phyloP scores from a whole-genome alignment of 2,329 filamentous ascomycete genomes.

The Pyrenophora seminiperda region DNA sequence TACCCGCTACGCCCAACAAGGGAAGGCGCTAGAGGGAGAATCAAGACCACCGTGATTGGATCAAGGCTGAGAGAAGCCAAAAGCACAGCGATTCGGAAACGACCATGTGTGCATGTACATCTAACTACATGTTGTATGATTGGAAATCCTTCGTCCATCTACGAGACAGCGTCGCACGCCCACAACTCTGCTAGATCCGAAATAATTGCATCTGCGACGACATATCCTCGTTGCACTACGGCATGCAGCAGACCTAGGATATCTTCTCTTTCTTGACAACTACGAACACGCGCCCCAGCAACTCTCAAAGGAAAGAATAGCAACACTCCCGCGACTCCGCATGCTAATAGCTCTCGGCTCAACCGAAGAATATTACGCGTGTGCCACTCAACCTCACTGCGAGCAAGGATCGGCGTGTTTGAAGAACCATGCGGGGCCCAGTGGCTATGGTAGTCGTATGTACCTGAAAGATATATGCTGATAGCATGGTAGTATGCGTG shows the following conservation, averaged over 20 bases:
- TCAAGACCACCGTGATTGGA: slow-evolving; percentile 1
- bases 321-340: slow-evolving; percentile 27
- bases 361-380: slow-evolving; percentile 26
- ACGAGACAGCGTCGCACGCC: not conserved
- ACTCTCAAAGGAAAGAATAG: slow-evolving; percentile 38
- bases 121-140: no score
- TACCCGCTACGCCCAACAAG: not conserved
- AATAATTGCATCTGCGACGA: slow-evolving; percentile 24
- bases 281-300: slow-evolving; percentile 28
- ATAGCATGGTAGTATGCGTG: slow-evolving; percentile 32
- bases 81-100: no score
- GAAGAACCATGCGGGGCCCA: slow-evolving; percentile 16
- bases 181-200: slow-evolving; percentile 23
- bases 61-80: no score
- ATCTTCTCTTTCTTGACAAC: slow-evolving; percentile 7
- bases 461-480: slow-evolving; percentile 37
- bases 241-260: slow-evolving; percentile 19
- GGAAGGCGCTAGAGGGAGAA: slow-evolving; percentile 1
- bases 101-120: no score
- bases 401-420: slow-evolving; percentile 24
- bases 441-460: slow-evolving; percentile 31
- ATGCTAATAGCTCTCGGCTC: slow-evolving; percentile 20
- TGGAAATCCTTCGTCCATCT: no score
- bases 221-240: slow-evolving; percentile 23
- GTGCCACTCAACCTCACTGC: slow-evolving; percentile 19